phyloP scores from a whole-genome alignment of 2,329 filamentous ascomycete genomes.

The Phoma sp. region DNA sequence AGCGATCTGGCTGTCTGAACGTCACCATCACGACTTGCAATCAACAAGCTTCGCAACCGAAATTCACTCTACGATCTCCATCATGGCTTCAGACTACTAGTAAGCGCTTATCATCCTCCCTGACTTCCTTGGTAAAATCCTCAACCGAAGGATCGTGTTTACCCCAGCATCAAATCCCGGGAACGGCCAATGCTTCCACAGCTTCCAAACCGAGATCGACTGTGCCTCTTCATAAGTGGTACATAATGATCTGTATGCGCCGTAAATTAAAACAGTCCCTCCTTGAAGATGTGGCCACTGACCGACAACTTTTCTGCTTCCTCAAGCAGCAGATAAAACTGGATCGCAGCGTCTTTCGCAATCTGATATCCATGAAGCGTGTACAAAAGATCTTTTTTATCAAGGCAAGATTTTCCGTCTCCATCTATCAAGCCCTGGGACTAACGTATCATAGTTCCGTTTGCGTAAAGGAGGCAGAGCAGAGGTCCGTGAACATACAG shows the following conservation, averaged over 20 bases:
- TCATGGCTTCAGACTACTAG: not conserved
- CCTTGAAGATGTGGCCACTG: not conserved
- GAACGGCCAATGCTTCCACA: not conserved
- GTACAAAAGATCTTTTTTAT: not conserved
- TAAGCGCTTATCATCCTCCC: not conserved
- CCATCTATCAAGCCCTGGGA: no score
- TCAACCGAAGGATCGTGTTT: not conserved
- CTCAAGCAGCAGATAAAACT: not conserved
- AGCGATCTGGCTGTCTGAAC: not conserved
- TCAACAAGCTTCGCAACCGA: not conserved
- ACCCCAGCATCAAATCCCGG: not conserved
- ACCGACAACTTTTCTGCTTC: not conserved
- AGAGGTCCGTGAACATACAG: not conserved
- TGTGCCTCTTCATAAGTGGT: not conserved
- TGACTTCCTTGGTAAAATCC: not conserved
- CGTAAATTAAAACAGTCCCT: not conserved
- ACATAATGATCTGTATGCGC: not conserved
- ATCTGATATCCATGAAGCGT: not conserved
- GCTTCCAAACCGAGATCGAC: not conserved
- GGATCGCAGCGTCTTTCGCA: not conserved
- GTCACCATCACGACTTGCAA: not conserved
- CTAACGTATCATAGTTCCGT: constrained; percentile 10
- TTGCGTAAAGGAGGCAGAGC: constrained; percentile 20
- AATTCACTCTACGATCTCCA: not conserved
- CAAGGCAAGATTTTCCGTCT: not conserved